Percentiles rank a stretch among this genome's conserved stretches.
Evolutionary conservation across 176 grass and related monocot genomes (phyloP).

Genomic region (Miscanthus lutarioriparius): DNA sequence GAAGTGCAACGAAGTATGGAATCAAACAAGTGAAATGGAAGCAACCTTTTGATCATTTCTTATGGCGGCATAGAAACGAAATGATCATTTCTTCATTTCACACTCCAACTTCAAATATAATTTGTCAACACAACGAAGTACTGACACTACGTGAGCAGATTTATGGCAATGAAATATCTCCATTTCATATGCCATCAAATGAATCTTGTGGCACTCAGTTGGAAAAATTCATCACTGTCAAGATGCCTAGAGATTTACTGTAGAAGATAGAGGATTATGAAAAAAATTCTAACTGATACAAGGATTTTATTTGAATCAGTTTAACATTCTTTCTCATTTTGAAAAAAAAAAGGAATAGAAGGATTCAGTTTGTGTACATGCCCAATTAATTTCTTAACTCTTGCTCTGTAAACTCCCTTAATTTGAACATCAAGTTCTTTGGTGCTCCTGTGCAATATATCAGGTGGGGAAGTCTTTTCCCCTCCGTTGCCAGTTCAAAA

Average conservation of each 20-base stretch:
- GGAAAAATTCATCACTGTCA: neutral
- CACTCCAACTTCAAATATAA: constrained; percentile 10
- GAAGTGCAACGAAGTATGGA: neutral
- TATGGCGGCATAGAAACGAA: constrained; percentile 28
- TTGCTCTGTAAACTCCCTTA: too few relatives aligned
- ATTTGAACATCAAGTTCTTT: too few relatives aligned
- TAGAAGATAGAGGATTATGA: neutral
- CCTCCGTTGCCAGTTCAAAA: too few relatives aligned
- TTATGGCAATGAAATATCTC: neutral
- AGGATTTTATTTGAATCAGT: neutral
- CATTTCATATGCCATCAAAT: neutral
- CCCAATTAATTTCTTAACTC: neutral
- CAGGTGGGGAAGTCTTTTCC: too few relatives aligned
- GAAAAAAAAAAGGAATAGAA: neutral
- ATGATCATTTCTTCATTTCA: constrained; percentile 36
- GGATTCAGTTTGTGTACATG: neutral
- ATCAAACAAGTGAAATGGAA: constrained; percentile 41
- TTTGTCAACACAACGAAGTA: constrained; percentile 14
- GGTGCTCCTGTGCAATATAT: too few relatives aligned
- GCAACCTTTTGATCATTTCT: constrained; percentile 41
- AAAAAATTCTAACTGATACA: neutral
- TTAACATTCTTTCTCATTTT: neutral
- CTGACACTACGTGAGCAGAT: constrained; percentile 3
- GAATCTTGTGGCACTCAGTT: neutral
- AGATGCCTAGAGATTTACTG: neutral